Base-by-base conservation (phyloP, 768 basidiomycete genomes). In the Inosperma sp. region DNA sequence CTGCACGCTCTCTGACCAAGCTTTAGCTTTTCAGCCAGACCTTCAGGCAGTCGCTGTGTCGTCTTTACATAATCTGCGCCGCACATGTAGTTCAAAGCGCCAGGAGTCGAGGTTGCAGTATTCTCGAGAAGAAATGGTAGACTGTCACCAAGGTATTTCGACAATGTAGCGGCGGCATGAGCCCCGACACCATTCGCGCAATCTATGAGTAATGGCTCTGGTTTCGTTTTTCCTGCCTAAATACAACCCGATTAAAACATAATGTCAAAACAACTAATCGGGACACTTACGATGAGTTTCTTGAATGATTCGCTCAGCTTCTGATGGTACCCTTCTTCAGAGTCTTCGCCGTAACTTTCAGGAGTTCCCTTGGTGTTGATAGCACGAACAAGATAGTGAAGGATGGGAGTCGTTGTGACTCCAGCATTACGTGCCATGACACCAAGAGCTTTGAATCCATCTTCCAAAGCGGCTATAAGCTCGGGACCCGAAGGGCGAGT, bases 101-200 rank as follows among this genome's bases (percentile, higher is more conserved):
- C 89, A 0, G 77, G 66, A 7, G 80, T 83, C 12, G 74, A 73
- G 19, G 76, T 82, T 16, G 79, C 73, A 5, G 82, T 83, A 59
- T 94, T 93, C 59, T 83, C 77, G 31, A 91, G 71, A 51, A 79
- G 68, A 39, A 97, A 62, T 21, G 79, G 74, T 25, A 98, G 67
- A 6, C 71, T 74, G 21, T 73, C 73, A 14, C 77, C 79, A 19
- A 96, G 78, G 47, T 80, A 75, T 48, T 77, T 68, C 4, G 73
- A 62, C 31, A 98, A 71, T 35, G 77, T 79, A 27, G 72, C 71
- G 10, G 89, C 83, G 31, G 87, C 84, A 6, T 76, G 71, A 13
- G 88, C 82, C 40, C 96, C 96, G 19, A 99, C 96, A 22, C 96
- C 96, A 65, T 99, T 98, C n/a, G 96, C 96, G 65, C 96, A 98